Evolutionary conservation across 768 basidiomycete genomes (phyloP).

Genomic region (Lactifluus pinguis): DNA sequence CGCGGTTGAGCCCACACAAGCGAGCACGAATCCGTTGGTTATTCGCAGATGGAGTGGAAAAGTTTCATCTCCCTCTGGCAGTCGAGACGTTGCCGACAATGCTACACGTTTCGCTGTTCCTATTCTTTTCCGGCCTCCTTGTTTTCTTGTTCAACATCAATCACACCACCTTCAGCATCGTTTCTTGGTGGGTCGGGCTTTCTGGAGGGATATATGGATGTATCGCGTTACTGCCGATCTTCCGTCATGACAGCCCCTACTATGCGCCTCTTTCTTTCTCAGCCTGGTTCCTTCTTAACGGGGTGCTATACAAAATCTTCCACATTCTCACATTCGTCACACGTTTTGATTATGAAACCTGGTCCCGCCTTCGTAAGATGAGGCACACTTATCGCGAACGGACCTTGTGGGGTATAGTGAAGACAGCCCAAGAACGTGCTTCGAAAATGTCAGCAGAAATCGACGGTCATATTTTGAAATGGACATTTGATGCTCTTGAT

Average conservation of each 20-base stretch:
- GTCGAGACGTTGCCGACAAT: neutral
- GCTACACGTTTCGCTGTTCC: neutral
- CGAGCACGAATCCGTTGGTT: neutral
- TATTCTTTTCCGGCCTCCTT: neutral
- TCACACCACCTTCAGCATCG: neutral
- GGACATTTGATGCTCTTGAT: neutral
- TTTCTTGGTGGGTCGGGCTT: neutral
- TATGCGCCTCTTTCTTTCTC: neutral
- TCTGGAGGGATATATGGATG: neutral
- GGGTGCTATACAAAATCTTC: neutral
- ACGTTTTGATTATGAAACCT: neutral
- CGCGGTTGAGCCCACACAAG: neutral
- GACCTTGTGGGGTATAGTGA: neutral
- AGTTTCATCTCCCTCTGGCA: neutral
- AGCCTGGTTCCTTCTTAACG: neutral
- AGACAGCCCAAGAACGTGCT: neutral
- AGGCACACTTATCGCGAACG: neutral
- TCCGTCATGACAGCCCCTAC: neutral
- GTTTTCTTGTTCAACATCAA: neutral
- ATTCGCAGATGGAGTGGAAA: neutral
- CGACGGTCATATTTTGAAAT: neutral
- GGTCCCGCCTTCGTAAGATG: neutral
- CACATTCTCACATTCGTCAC: neutral
- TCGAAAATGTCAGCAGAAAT: neutral
- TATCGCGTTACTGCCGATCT: neutral